Evolutionary conservation across 2,329 filamentous ascomycete species (phyloP), one percentile per base, ranked within the genome.

Genomic region (Pyrenophora graminea): DNA sequence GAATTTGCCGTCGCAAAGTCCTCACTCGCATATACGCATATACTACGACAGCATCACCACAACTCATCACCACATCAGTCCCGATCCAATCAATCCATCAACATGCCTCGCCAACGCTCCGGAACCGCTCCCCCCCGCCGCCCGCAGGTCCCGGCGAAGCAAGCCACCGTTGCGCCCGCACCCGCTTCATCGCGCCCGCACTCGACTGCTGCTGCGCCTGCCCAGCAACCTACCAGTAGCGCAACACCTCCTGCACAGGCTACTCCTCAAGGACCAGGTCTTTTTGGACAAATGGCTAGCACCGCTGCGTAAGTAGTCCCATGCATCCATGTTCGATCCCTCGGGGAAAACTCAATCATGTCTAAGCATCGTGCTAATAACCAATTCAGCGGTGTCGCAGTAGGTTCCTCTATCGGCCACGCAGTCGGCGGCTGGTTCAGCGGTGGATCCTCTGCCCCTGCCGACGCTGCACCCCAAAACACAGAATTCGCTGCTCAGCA

Each of bases 271-370:
- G 90, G 91, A 23, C 87, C 91, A 4, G 93, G 94, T 59, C 82
- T 99, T 9, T 91, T 99, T 65, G 93, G 91, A 53, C 91, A 97
- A 82, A 97, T 99, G 89, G 94, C 94, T 62, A 91, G 87, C 72
- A 99, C 94, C 51, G 94, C 94, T 75, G 94, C 94, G 93, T 97
- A 87, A 80, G 91, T 86, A 15, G 12, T 31, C 4, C 17, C 34
- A 40, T 30, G 51, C 39, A 41, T 21, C 32, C 39, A 41, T 33
- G 49, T 32, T 45, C 19, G 4, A 17, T 27, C 7, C 10, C 10
- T 30, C 27, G 10, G 21, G 7, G 8, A 21, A 27, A 13, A 6
- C 19, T 25, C 19, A 15, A 19, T 23, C 19, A 19, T 30, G 38
- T 33, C 2, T 10, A 17, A n/a, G 25, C 30, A 13, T 4, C 32